Base-by-base conservation (phyloP, 805 yeast genomes). In the Candida corydali region DNA sequence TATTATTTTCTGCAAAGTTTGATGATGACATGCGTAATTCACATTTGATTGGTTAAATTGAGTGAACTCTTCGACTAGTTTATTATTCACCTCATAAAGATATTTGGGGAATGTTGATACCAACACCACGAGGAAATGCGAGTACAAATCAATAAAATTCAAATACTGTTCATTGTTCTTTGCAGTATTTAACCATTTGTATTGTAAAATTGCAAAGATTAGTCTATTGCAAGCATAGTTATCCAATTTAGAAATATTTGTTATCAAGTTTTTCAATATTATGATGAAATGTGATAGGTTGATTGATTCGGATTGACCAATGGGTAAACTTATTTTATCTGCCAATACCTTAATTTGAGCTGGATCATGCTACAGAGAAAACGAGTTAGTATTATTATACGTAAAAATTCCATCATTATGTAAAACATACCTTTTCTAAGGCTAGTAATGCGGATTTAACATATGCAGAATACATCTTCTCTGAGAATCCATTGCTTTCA, bases 31-130 rank as follows among this genome's bases (percentile, higher is more conserved):
- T 50, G 35, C 66, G 7, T 54, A 29, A 11, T 30, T 22, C 20
- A 43, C 41, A 28, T 40, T 46, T 7, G 16, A 8, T 17, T 20
- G 29, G 17, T 32, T 32, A 4, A 18, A 29, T 1, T 25, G n/a
- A 20, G 45, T 45, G 17, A 91, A 84, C 49, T 80, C 87, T 14
- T 69, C 49, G 8, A 88, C 73, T n/a, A 91, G 59, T 40, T 76
- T 73, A 41, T 70, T 65, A 15, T 85, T 79, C n/a, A 91, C 86
- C 41, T 86, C 94, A 44, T 76, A 74, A 77, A 93, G 80, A 86
- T 95, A 91, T 57, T 80, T 86, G 6, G 98, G 98, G 42, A 81
- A 70, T 31, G 91, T 83, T 3, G 95, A 82, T 26, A 89, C 85
- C 36, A 91, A 69, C 18, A 89, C 85, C 30, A 78, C 72, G 31